Evolutionary conservation across 495 filamentous ascomycete genomes (phyloP), one percentile per base, ranked within the genome.

Genomic region (Neurospora sp.): DNA sequence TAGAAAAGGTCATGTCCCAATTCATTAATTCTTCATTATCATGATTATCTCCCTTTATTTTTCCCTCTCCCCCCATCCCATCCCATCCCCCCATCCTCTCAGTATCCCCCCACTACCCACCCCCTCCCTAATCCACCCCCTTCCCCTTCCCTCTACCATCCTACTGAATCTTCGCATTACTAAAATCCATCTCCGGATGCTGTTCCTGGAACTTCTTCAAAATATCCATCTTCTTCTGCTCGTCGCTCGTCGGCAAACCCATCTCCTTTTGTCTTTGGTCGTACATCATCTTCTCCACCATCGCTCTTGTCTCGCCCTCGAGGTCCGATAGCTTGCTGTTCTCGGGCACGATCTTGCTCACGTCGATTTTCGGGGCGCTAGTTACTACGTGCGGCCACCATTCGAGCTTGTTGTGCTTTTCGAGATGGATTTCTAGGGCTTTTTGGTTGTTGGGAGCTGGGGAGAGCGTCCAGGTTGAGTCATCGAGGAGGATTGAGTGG

Each of bases 251-350:
- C 76, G 92, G 91, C 79, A 90, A 88, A 8, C 96, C 96, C 74
- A 77, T 85, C 86, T 97, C 96, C 89, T 98, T 98, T 87, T 97
- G 94, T 65, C 92, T 86, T 87, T 99, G 96, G 84, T 99, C 96
- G 77, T 87, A 99, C 96, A 99, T 99, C 96, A 99, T 98, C 88
- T 99, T 99, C 90, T 99, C 96, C 53, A 99, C 96, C 95, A 99
- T 98, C n/a, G 76, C 86, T 73, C 96, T 87, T 74, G 96, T 99
- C 88, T 97, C 93, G 70, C 96, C 95, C 79, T 99, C 96, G 72
- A 99, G 84, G 82, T 99, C 96, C 72, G 91, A 87, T 76, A 99
- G 83, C 79, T 92, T 96, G 74, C 89, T 92, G 80, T 92, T 94
- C 84, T 99, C 96, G 22, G 96, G 96, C 79, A 89, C 88, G 83